These are phyloP conservation scores for Neospora caninum DNA, from an alignment of 169 alveolate species.

Conservation along the genomic window DNA sequence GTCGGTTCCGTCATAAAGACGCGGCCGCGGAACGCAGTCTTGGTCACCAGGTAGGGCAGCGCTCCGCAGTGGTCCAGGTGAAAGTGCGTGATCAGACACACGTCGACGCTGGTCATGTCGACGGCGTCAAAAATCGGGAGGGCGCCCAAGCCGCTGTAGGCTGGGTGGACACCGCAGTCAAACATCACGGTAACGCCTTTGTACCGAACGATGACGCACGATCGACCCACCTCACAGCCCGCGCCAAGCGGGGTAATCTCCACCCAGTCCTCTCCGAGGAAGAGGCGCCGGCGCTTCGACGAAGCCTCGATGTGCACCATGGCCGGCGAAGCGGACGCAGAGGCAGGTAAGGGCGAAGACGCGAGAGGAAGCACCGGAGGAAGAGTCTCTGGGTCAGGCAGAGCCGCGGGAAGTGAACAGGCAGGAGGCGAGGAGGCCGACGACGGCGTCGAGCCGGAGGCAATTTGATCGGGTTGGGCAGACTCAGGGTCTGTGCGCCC, in stretches of 20 bases:
- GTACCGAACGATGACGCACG: constrained; percentile 94
- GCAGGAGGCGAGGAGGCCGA: background rate
- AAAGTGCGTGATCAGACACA: constrained; percentile 97
- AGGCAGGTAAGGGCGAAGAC: background rate
- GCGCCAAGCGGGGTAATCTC: constrained; percentile 83
- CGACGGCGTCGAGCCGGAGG: background rate
- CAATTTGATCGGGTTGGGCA: background rate
- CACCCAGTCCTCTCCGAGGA: background rate
- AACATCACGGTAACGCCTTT: constrained; percentile 94
- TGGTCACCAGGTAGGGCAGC: constrained; percentile 97
- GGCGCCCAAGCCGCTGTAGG: constrained; percentile 96
- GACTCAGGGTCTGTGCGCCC: too few relatives aligned
- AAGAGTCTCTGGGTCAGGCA: background rate
- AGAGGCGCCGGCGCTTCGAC: background rate
- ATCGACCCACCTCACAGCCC: constrained; percentile 95
- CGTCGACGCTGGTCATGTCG: constrained; percentile 93
- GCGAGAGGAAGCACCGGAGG: background rate
- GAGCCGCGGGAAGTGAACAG: background rate
- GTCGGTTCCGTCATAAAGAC: constrained; percentile 97
- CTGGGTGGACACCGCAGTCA: constrained; percentile 99
- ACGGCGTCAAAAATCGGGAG: constrained; percentile 97
- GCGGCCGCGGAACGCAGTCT: constrained; percentile 92
- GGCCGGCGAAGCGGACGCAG: background rate
- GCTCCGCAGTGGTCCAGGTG: constrained; percentile 99
- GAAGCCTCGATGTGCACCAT: background rate